These are phyloP conservation scores for Rhinocladiella mackenziei DNA, from an alignment of 2,329 filamentous ascomycete species.

Conservation along the genomic window DNA sequence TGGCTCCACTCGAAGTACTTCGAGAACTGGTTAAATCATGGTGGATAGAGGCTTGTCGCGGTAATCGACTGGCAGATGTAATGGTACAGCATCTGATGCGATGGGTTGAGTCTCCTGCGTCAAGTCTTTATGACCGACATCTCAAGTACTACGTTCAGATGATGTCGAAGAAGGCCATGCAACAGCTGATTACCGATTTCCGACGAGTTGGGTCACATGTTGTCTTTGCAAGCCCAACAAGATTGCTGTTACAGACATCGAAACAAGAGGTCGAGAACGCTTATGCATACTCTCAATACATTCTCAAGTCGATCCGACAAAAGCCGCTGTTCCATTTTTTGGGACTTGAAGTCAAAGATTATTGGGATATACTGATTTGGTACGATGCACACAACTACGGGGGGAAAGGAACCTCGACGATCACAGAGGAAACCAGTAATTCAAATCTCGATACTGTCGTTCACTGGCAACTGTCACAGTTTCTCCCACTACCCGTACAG, in stretches of 20 bases:
- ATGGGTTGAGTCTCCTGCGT: conserved; percentile 92
- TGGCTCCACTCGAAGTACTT: conserved; percentile 81
- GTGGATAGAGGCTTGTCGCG: conserved; percentile 91
- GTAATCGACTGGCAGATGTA: conserved; percentile 91
- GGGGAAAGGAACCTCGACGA: conserved; percentile 81
- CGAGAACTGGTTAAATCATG: conserved; percentile 98
- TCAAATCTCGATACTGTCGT: conserved; percentile 87
- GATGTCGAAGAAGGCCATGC: conserved; percentile 95
- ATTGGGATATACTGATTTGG: conserved; percentile 99
- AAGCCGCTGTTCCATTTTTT: conserved; percentile 97
- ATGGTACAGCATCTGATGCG: conserved; percentile 96
- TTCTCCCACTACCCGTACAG: conserved; percentile 76
- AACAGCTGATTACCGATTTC: conserved; percentile 96
- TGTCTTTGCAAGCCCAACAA: conserved; percentile 87
- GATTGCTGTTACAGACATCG: conserved; percentile 87
- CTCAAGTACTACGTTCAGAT: conserved; percentile 97
- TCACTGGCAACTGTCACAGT: conserved; percentile 96
- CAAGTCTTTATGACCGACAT: conserved; percentile 90
- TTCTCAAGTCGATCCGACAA: conserved; percentile 92
- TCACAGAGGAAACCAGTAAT: conserved; percentile 65
- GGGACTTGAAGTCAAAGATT: conserved; percentile 94
- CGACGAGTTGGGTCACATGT: conserved; percentile 90
- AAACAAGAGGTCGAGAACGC: conserved; percentile 97
- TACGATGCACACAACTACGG: conserved; percentile 99
- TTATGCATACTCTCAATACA: conserved; percentile 94